Base-by-base conservation (phyloP, 2,329 filamentous ascomycete species). In the Rhynchosporium graminicola region DNA sequence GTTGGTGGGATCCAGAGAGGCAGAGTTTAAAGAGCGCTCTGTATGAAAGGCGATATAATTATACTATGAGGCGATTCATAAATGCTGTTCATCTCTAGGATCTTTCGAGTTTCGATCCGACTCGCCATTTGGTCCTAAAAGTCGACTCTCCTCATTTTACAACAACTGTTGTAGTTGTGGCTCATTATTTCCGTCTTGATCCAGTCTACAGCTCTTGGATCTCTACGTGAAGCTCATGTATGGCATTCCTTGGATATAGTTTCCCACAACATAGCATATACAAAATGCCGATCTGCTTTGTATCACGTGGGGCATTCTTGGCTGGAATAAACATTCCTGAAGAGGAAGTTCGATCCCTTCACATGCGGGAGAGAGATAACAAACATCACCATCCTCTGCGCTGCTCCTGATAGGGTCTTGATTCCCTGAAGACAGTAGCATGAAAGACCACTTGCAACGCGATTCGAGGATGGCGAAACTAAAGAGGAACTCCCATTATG, bases 341-440 rank as follows among this genome's bases (percentile, higher is more conserved):
- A 54, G 15, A 59, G 63, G 65, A 63, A 67, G 59, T 63, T 33
- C 33, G 57, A 60, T 65, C 65, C 65, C 48, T 38, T 28, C 29
- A 29, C 40, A 54, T 59, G 60, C 62, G 59, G 20, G 65, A 61
- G 56, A 58, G 29, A 54, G 59, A 63, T 59, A 65, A 55, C 52
- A 54, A 38, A 28, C 47, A 45, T 36, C 28, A 45, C 28, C 15
- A 59, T 52, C 52, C 54, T 47, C 57, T 36, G 33, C 42, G 26
- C 48, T 55, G 51, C 63, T 38, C 61, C 61, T 64, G 65, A 69
- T 66, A 66, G 64, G 65, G 64, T 62, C 50, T 51, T 61, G 57
- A 28, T 64, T 63, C 56, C 65, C 65, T 63, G 62, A 36, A 38
- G 33, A 7, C 43, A n/a, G 6, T 6, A 36, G 20, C 10, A 50